These are phyloP conservation scores for Lactifluus subvellereus DNA, from an alignment of 768 basidiomycete species.

Conservation along the genomic window DNA sequence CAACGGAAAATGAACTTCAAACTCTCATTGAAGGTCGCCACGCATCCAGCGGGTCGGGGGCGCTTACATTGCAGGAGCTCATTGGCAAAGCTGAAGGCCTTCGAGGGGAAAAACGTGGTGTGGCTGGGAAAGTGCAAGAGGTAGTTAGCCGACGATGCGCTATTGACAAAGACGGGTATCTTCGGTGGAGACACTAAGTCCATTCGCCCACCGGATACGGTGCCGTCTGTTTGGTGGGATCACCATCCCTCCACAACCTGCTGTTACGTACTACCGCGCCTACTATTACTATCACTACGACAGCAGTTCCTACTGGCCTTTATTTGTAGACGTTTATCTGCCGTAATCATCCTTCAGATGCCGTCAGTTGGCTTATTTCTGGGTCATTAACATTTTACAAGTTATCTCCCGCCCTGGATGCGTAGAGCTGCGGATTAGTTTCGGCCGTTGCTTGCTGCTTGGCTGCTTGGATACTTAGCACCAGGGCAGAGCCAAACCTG, in stretches of 20 bases:
- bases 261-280: background rate
- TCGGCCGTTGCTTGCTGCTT: background rate
- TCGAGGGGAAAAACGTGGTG: conserved; percentile 50
- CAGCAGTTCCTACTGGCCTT: background rate
- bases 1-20: conserved; percentile 70
- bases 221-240: background rate
- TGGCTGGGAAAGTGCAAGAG: conserved; percentile 71
- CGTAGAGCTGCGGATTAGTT: background rate
- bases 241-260: background rate
- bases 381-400: background rate
- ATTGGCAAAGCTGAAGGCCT: conserved; percentile 47
- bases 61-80: conserved; percentile 58
- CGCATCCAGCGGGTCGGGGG: conserved; percentile 53
- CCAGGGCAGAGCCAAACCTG: background rate
- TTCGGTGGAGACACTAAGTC: conserved; percentile 49
- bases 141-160: conserved; percentile 66
- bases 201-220: background rate
- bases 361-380: background rate
- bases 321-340: background rate
- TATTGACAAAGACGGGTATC: conserved; percentile 46
- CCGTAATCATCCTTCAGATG: background rate
- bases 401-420: background rate
- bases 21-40: conserved; percentile 60
- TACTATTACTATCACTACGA: background rate
- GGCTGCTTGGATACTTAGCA: too few relatives aligned